Evolutionary conservation across 2,329 filamentous ascomycete genomes (phyloP), one percentile per base, ranked within the genome.

Genomic region (Pseudogymnoascus sp.): DNA sequence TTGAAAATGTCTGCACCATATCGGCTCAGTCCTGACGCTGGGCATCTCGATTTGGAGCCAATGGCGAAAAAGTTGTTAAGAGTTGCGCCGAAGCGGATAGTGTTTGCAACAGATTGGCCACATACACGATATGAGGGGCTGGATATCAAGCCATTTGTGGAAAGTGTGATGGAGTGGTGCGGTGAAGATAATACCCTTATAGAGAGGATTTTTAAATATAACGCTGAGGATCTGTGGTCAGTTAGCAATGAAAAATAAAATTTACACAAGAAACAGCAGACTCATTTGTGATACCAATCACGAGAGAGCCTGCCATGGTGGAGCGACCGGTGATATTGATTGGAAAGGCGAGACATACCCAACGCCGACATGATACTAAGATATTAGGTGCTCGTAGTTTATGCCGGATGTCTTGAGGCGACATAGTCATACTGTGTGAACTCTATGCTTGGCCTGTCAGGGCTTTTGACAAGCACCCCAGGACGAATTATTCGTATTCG

Each of bases 71-170:
- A 85, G 67, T 72, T 86, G 7, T 67, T 86, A 35, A 70, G 71
- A 3, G 71, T 77, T 4, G 79, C 77, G 1, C 72, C 77, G 17
- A 70, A 64, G 21, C 75, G 78, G 15, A 75, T 84, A 9, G 78
- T 87, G 0, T 87, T 84, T 71, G 83, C 83, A 1, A 84, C 82
- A 0, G 84, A 87, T 68, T 87, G 84, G 85, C 85, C 85, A 19
- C 84, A 87, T 71, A 88, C 85, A 2, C 76, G 84, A 11, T 87
- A 82, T 64, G 81, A 85, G 21, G 80, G 79, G 1, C 67, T 85
- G 1, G 80, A 87, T 68, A 82, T 86, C 21, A 75, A 71, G 56
- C 80, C 80, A 0, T 87, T 82, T 70, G 77, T 84, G 29, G 77
- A 83, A 64, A 76, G 73, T 61, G 81, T 83, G 59, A 70, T 87